Evolutionary conservation across 163 green algal genomes (phyloP).

Genomic region (Chlamydomonas reinhardtii): DNA sequence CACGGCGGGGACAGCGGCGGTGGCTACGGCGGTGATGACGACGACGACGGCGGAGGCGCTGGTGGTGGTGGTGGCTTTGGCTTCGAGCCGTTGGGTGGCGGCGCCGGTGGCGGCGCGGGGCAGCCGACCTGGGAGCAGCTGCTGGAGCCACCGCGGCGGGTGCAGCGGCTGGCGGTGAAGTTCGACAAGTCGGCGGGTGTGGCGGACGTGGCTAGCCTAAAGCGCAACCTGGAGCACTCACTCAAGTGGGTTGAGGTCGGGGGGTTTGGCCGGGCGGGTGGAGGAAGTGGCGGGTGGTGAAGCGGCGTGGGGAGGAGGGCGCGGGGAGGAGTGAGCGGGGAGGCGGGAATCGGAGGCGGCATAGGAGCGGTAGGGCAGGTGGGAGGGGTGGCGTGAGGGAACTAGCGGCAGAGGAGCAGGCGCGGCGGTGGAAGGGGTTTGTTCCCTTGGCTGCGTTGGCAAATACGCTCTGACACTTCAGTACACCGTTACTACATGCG

Average conservation of each 20-base stretch:
- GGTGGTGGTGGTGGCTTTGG: background rate
- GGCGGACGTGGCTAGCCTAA: slow-evolving; percentile 29
- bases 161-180: slow-evolving; percentile 4
- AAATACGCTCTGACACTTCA: too few relatives aligned
- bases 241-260: slow-evolving; percentile 11
- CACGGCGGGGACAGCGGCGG: background rate
- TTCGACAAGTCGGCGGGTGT: slow-evolving; percentile 34
- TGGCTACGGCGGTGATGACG: background rate
- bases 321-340: too few relatives aligned
- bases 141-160: slow-evolving; percentile 28
- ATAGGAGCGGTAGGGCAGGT: too few relatives aligned
- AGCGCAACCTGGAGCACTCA: slow-evolving; percentile 17
- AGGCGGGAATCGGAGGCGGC: too few relatives aligned
- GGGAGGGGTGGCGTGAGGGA: too few relatives aligned
- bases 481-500: too few relatives aligned
- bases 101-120: background rate
- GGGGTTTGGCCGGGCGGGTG: too few relatives aligned
- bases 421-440: too few relatives aligned
- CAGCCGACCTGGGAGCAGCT: slow-evolving; percentile 17
- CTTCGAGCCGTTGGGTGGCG: background rate
- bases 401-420: too few relatives aligned
- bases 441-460: too few relatives aligned
- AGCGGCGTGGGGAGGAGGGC: too few relatives aligned
- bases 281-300: too few relatives aligned
- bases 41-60: background rate